Evolutionary conservation across 2,329 filamentous ascomycete species (phyloP).

Genomic region (Phialophora macrospora): DNA sequence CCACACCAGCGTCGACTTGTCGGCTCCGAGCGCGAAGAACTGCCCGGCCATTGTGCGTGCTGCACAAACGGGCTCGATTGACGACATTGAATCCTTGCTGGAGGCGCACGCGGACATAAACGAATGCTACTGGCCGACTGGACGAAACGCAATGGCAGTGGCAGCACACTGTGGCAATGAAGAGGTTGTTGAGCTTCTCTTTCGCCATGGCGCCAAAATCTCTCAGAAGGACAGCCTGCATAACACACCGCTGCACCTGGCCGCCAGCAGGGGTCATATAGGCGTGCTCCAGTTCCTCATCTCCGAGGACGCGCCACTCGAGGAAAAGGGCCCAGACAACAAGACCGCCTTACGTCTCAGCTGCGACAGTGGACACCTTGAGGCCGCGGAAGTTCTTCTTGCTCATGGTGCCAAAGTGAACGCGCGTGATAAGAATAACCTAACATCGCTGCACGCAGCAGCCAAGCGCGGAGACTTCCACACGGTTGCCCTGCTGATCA

Average conservation of each 20-base stretch:
- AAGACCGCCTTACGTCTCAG: slow-evolving; percentile 7
- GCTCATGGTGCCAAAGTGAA: slow-evolving; percentile 9
- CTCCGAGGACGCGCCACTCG: not conserved
- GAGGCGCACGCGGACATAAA: slow-evolving; percentile 1
- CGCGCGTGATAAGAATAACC: slow-evolving; percentile 7
- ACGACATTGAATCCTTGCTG: slow-evolving; percentile 7
- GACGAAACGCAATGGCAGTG: slow-evolving; percentile 10
- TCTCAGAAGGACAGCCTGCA: not conserved
- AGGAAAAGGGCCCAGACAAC: slow-evolving; percentile 4
- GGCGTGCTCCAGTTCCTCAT: not conserved
- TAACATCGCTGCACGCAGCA: slow-evolving; percentile 6
- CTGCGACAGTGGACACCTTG: slow-evolving; percentile 9
- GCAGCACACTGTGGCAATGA: slow-evolving; percentile 12
- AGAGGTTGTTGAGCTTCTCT: slow-evolving; percentile 6
- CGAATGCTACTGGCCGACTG: slow-evolving; percentile 3
- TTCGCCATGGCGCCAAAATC: slow-evolving; percentile 9
- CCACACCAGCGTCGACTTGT: slow-evolving; percentile 10
- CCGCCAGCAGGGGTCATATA: slow-evolving; percentile 5
- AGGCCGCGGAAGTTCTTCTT: slow-evolving; percentile 3
- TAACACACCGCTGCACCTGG: slow-evolving; percentile 5
- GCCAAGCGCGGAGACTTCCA: slow-evolving; percentile 5
- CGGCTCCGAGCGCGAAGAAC: not conserved
- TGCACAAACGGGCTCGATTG: slow-evolving; percentile 1
- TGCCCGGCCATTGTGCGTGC: slow-evolving; percentile 9
- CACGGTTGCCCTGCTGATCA: not conserved